phyloP scores from a whole-genome alignment of 129 eudicot species.

The Pittosporum tobira region DNA sequence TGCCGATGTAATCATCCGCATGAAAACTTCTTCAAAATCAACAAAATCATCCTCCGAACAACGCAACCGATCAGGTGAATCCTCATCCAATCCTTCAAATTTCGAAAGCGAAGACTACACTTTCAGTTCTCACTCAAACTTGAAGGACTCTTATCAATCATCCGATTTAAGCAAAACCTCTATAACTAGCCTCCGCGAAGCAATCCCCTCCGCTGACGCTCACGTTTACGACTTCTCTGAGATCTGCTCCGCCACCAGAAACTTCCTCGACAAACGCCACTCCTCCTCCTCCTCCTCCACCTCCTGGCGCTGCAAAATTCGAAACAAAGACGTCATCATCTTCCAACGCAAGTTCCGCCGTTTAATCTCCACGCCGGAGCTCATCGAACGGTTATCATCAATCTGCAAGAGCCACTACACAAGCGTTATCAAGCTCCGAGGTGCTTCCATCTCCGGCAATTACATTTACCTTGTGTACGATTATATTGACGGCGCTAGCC shows the following conservation, averaged over 20 bases:
- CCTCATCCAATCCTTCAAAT: constrained; percentile 18
- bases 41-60: constrained; percentile 11
- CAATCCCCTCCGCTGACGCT: constrained; percentile 40
- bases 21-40: constrained; percentile 3
- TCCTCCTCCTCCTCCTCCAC: constrained; percentile 56
- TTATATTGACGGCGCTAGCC: constrained; percentile 45
- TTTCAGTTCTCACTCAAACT: constrained; percentile 29
- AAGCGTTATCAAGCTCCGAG: constrained; percentile 51
- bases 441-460: constrained; percentile 62
- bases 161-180: constrained; percentile 38
- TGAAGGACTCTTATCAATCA: constrained; percentile 38
- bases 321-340: constrained; percentile 40
- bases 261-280: constrained; percentile 26
- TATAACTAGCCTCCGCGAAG: constrained; percentile 51
- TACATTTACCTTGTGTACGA: constrained; percentile 74
- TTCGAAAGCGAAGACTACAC: constrained; percentile 14
- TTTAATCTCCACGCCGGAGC: constrained; percentile 29
- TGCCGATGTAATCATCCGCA: constrained; percentile 16
- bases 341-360: constrained; percentile 64
- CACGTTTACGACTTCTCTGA: constrained; percentile 62
- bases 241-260: constrained; percentile 54
- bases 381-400: constrained; percentile 33
- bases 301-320: constrained; percentile 64
- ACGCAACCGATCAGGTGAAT: constrained; percentile 5
- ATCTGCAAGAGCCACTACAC: constrained; percentile 75